phyloP scores from a whole-genome alignment of 2,329 filamentous ascomycete species.

The Orbilia javanica region DNA sequence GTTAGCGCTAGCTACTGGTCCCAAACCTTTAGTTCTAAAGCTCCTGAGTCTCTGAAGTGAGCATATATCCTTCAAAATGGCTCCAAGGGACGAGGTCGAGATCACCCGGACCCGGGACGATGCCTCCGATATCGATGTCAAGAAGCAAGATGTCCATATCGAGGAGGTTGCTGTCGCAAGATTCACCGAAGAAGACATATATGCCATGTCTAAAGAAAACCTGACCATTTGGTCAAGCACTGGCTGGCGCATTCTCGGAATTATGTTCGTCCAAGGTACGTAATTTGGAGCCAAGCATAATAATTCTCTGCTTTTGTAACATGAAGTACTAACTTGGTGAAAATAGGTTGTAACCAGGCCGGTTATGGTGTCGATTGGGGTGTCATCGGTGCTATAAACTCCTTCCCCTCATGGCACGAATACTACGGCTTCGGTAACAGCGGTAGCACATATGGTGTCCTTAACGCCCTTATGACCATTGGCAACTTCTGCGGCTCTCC shows the following conservation, averaged over 20 bases:
- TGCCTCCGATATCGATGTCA: constrained; percentile 63
- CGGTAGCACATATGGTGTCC: constrained; percentile 66
- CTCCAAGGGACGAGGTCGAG: constrained; percentile 55
- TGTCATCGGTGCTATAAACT: constrained; percentile 68
- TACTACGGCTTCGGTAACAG: constrained; percentile 67
- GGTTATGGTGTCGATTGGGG: constrained; percentile 69
- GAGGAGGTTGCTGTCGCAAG: constrained; percentile 68
- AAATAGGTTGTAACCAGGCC: constrained; percentile 68
- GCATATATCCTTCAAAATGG: constrained; percentile 33
- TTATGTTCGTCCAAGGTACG: constrained; percentile 64
- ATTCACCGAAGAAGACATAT: constrained; percentile 68
- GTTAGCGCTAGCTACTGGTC: constrained; percentile 18
- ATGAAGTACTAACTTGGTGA: constrained; percentile 60
- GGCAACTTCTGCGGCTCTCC: constrained; percentile 68
- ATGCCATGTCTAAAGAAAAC: constrained; percentile 66
- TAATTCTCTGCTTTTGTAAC: background rate
- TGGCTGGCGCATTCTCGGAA: constrained; percentile 65
- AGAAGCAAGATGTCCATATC: constrained; percentile 62
- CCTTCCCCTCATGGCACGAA: constrained; percentile 66
- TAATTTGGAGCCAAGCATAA: background rate
- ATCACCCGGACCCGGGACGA: constrained; percentile 62
- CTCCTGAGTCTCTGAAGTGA: background rate
- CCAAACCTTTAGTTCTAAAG: background rate
- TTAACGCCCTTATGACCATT: constrained; percentile 69
- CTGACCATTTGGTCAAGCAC: constrained; percentile 66